Evolutionary conservation across 2,329 filamentous ascomycete genomes (phyloP), one percentile per base, ranked within the genome.

Genomic region (Ceratocystis colombiana): DNA sequence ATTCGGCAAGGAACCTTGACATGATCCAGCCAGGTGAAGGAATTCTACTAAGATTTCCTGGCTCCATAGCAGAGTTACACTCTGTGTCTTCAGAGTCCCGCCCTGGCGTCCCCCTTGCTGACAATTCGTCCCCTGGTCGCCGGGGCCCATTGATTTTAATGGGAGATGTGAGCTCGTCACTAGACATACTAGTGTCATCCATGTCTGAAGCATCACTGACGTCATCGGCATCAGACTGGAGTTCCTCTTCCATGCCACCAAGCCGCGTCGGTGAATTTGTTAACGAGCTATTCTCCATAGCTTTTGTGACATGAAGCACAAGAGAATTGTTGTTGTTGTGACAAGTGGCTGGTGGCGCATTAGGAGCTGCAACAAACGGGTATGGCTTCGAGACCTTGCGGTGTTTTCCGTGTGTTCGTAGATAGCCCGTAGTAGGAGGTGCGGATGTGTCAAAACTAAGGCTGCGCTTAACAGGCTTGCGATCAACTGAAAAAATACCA

Each of bases 1-100:
- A 80, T 28, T 85, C 82, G 1, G 80, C 79, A 70, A 87, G 85
- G 70, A 84, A 83, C 61, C 77, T 80, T 2, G 78, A 74, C 17
- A 86, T 74, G 0, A 83, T 74, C 8, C 81, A 72, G 57, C 84
- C 81, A 6, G 77, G 75, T 0, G 76, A 73, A 22, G 82, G 81
- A 2, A 77, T 77, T 66, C 77, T 79, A 10, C 78, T 78, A 1
- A 82, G 72, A 30, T 77, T 77, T 0, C 79, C 78, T 17, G 84
- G 70, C 50, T 84, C 82, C 20, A 79, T 72, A 2, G 79, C 76
- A 10, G 79, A 73, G 65, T 79, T 77, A 1, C 79, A 76, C 2
- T 81, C 78, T 1, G 77, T 72, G 20, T 80, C 78, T 62, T 81
- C 78, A 3, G 74, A 68, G 17, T 84, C 82, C 68, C 77, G 78